Evolutionary conservation across 345 rosid genomes (phyloP), one percentile per base, ranked within the genome.

Genomic region (Rhodamnia rubescens): DNA sequence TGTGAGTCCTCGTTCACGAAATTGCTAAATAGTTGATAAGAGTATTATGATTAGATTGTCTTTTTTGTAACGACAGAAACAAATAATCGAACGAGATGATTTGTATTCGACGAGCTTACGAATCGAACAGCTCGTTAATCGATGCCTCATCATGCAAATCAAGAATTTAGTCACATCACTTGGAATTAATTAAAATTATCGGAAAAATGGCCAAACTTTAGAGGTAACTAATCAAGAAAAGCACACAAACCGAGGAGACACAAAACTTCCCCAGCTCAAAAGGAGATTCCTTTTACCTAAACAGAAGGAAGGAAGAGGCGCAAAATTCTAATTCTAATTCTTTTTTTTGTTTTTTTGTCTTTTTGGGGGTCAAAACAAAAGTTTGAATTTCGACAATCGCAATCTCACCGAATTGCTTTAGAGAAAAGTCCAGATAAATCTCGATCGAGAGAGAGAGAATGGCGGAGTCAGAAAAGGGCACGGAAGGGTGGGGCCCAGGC

Each of bases 51-150:
- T 9, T 7, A 64, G 2, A 15, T n/a, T 59, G 15, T 27, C 5
- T 8, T 3, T 64, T 3, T 64, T 32, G 22, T 5, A 18, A 64
- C 2, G 75, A 32, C 5, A 16, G 20, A 5, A 64, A 64, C 24
- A 8, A 64, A 14, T 16, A 64, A 9, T 16, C 0, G 3, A 64
- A 18, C 0, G 44, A 1, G 1, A 18, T 2, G 5, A 69, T 0
- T 36, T 0, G 40, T 36, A 36, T 36, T 36, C 40, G 40, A 36
- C 40, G 3, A 36, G 40, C 40, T 36, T 36, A 3, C 3, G 40
- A 64, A 15, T 0, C 0, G 75, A 16, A 10, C 4, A 36, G 44
- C 32, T 64, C 8, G 0, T 64, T 8, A 18, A 18, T 18, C 1
- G 6, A 7, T 2, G 2, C 9, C 3, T 1, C 1, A 69, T 20